These are phyloP conservation scores for Staphylotrichum longicolle DNA, from an alignment of 495 filamentous ascomycete genomes.

Conservation along the genomic window DNA sequence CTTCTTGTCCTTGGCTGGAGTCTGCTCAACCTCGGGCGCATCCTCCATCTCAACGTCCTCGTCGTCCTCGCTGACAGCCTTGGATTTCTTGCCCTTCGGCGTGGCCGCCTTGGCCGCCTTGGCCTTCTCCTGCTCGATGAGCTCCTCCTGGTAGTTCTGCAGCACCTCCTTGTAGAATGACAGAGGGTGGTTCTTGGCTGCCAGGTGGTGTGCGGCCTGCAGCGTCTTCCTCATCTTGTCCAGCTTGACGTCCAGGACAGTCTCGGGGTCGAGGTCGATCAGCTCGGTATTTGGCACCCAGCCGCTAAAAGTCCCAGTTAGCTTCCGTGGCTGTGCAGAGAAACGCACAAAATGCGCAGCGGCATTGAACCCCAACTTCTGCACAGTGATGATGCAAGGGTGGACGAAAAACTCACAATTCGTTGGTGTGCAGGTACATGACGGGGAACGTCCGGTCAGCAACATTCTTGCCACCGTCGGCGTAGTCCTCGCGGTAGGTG, in stretches of 20 bases:
- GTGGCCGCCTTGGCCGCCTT: slow-evolving; percentile 63
- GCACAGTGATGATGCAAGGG: neutral
- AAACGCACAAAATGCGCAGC: neutral
- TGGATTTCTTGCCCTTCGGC: slow-evolving; percentile 59
- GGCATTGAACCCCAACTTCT: neutral
- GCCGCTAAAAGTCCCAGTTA: slow-evolving; percentile 54
- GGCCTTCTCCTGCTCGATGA: slow-evolving; percentile 55
- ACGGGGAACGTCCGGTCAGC: slow-evolving; percentile 83
- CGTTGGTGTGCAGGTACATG: slow-evolving; percentile 90
- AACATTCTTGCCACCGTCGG: slow-evolving; percentile 76
- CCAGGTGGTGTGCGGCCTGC: slow-evolving; percentile 68
- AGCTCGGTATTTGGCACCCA: slow-evolving; percentile 83
- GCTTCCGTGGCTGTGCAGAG: neutral
- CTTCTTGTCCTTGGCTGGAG: slow-evolving; percentile 56
- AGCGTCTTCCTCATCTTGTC: slow-evolving; percentile 74
- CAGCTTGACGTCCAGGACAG: slow-evolving; percentile 60
- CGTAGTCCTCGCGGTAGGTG: slow-evolving; percentile 76
- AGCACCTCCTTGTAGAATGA: slow-evolving; percentile 75
- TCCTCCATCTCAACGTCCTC: slow-evolving; percentile 80
- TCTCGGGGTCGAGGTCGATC: slow-evolving; percentile 65
- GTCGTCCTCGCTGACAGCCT: slow-evolving; percentile 51
- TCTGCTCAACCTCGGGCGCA: slow-evolving; percentile 46
- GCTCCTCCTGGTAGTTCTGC: slow-evolving; percentile 61
- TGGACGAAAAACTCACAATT: slow-evolving; percentile 69
- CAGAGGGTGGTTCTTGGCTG: slow-evolving; percentile 67